These are phyloP conservation scores for Neonectria magnoliae DNA, from an alignment of 2,329 filamentous ascomycete species.

Conservation along the genomic window DNA sequence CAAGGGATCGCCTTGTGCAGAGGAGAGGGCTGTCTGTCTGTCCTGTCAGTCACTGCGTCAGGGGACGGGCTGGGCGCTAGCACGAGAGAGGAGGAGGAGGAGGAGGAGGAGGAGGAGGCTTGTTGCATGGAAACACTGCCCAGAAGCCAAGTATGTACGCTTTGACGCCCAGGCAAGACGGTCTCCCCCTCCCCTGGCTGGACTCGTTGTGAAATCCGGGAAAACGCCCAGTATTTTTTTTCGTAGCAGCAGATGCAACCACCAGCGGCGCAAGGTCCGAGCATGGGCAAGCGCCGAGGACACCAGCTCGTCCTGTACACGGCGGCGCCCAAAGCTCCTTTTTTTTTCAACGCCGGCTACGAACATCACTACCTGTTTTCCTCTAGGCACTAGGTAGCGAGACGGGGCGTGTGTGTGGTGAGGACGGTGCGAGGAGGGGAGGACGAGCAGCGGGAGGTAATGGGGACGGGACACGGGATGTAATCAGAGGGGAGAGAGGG, in stretches of 20 bases:
- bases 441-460: not conserved
- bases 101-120: too few species aligned
- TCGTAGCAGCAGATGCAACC: slow-evolving; percentile 8
- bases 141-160: slow-evolving; percentile 1
- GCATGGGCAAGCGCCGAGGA: slow-evolving; percentile 6
- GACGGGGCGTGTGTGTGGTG: slow-evolving; percentile 8
- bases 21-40: slow-evolving; percentile 12
- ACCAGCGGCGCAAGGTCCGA: slow-evolving; percentile 9
- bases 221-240: not conserved
- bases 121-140: too few species aligned
- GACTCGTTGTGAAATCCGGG: not conserved
- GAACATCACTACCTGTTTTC: not conserved
- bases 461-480: not conserved
- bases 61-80: not conserved
- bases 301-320: not conserved
- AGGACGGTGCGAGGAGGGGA: slow-evolving; percentile 5
- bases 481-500: too few species aligned
- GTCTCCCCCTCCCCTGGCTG: not conserved
- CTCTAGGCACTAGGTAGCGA: not conserved
- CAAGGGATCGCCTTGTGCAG: slow-evolving; percentile 26
- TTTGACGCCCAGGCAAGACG: slow-evolving; percentile 35
- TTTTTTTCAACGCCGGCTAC: too few species aligned
- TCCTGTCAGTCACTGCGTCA: too few species aligned
- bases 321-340: not conserved
- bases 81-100: too few species aligned